Conservation (phyloP, 2,329 filamentous ascomycete species). For the Harringtonia aguacate region DNA sequence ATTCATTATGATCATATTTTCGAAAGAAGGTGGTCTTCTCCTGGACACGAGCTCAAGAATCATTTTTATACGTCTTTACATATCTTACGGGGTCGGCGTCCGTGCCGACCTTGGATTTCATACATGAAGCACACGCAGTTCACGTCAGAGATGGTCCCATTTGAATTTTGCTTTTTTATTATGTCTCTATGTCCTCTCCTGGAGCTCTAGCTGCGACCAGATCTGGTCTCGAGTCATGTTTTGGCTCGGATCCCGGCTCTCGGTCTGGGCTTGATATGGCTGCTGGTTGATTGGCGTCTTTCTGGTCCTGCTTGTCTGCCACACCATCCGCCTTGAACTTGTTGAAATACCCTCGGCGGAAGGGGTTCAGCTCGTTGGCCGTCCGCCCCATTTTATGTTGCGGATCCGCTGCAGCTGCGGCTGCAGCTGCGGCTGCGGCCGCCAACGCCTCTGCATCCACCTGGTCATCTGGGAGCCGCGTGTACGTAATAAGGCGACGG, state of each 20-base stretch:
- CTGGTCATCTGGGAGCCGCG: conserved; percentile 50
- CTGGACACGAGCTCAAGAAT: no score
- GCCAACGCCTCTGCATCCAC: conserved; percentile 35
- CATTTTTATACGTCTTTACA: no score
- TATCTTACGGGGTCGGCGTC: no score
- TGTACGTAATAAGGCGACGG: conserved; percentile 77
- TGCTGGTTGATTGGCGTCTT: background rate
- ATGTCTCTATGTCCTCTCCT: no score
- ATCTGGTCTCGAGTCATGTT: no score
- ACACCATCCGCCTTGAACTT: conserved; percentile 29
- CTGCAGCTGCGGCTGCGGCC: conserved; percentile 15
- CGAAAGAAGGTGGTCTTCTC: no score
- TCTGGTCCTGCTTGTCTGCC: conserved; percentile 1
- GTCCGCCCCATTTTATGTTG: conserved; percentile 31
- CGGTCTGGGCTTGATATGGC: no score
- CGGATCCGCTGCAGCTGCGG: conserved; percentile 17
- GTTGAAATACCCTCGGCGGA: conserved; percentile 47
- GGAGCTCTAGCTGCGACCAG: no score
- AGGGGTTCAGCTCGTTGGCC: conserved; percentile 50
- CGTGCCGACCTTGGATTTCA: background rate
- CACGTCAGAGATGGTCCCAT: background rate
- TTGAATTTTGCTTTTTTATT: background rate
- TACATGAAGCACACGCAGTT: background rate
- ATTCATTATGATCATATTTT: no score
- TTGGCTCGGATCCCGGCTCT: no score